Evolutionary conservation across 73 alveolate species (phyloP).

Genomic region (Stentor coeruleus): DNA sequence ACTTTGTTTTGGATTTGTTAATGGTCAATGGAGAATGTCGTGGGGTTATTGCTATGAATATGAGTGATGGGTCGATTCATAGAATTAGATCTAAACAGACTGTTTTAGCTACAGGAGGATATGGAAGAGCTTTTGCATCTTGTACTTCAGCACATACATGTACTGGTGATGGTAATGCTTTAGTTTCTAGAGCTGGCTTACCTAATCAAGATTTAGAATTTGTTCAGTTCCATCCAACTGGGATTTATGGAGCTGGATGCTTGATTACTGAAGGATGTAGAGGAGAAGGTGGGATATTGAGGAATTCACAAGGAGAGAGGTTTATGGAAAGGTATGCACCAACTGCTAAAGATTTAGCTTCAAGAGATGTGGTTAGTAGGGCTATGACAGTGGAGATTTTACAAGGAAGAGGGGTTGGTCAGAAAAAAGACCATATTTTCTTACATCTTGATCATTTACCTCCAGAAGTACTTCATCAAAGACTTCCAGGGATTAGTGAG

Average conservation of each 20-base stretch:
- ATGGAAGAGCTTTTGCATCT: conserved; percentile 87
- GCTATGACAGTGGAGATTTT: conserved; percentile 94
- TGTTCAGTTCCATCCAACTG: conserved; percentile 97
- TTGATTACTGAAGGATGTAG: conserved; percentile 98
- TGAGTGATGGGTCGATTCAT: conserved; percentile 89
- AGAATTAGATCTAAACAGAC: conserved; percentile 80
- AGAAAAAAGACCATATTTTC: conserved; percentile 85
- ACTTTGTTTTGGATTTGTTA: conserved; percentile 88
- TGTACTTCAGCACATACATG: conserved; percentile 98
- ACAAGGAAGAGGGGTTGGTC: conserved; percentile 91
- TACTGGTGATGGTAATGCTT: conserved; percentile 93
- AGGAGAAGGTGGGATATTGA: conserved; percentile 97
- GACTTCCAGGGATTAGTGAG: conserved; percentile 95
- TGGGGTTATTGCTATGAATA: conserved; percentile 67
- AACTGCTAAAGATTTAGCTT: conserved; percentile 93
- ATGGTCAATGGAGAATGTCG: conserved; percentile 82
- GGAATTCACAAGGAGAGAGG: conserved; percentile 69
- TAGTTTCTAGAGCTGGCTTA: conserved; percentile 86
- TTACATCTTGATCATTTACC: conserved; percentile 89
- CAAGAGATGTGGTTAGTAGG: conserved; percentile 95
- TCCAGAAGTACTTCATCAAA: conserved; percentile 80
- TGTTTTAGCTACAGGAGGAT: conserved; percentile 89
- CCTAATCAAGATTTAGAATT: conserved; percentile 90
- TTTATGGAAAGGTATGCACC: conserved; percentile 93
- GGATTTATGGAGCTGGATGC: conserved; percentile 96